Evolutionary conservation across 2,329 filamentous ascomycete species (phyloP).

Genomic region (Trichoderma sp.): DNA sequence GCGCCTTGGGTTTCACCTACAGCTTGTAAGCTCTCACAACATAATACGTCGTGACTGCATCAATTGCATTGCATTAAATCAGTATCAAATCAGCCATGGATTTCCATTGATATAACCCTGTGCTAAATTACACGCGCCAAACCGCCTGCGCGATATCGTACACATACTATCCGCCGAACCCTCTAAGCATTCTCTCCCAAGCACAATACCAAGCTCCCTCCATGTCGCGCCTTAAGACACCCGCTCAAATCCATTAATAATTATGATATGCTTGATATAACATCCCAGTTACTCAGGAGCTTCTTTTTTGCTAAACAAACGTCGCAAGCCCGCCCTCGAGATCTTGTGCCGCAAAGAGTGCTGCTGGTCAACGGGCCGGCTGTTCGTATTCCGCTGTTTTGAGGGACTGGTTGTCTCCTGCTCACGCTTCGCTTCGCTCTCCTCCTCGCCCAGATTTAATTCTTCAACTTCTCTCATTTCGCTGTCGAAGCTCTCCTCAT

Average conservation of each 20-base stretch:
- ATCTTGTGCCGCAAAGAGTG: constrained; percentile 23
- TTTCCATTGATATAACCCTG: neutral
- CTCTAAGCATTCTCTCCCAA: neutral
- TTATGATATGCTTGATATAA: neutral
- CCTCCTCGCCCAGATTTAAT: neutral
- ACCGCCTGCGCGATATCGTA: neutral
- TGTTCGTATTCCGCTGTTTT: neutral
- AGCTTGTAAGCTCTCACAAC: neutral
- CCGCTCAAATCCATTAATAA: neutral
- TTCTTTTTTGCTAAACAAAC: constrained; percentile 18
- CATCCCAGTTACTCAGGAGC: neutral
- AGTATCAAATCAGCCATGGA: neutral
- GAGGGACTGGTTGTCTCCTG: neutral
- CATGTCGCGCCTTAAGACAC: neutral
- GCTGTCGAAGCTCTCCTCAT: constrained; percentile 18
- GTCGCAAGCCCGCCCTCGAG: constrained; percentile 23
- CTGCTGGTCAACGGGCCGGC: constrained; percentile 9
- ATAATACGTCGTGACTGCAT: neutral
- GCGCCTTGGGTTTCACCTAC: neutral
- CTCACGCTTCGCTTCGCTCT: neutral
- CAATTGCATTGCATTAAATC: neutral
- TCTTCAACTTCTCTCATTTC: neutral
- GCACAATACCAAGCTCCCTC: neutral
- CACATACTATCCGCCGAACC: neutral
- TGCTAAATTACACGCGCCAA: neutral